Base-by-base conservation (phyloP, 345 rosid genomes). In the Aquilaria yunnanensis region DNA sequence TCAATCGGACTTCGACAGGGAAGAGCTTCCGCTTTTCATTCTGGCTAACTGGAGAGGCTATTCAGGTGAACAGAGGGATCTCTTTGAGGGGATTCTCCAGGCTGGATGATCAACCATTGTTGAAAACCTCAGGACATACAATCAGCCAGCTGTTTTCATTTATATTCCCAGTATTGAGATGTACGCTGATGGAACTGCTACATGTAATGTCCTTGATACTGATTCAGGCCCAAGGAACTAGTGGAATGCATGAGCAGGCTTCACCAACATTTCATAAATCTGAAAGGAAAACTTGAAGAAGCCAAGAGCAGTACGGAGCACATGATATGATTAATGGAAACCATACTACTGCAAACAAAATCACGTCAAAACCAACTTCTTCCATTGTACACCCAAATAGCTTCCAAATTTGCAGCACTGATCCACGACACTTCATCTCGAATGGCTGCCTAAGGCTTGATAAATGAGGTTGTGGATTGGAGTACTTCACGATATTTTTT, bases 31-130 rank as follows among this genome's bases (percentile, higher is more conserved):
- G 1, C 80, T 94, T 70, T 91, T 94, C 80, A 91, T 94, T 70
- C 85, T 94, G 49, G 99, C 97, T 37, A 94, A 94, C 72, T 94
- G 99, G 99, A 84, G 99, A 76, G 99, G 99, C 48, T 94, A 90
- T 80, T 94, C 99, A 2, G 99, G 99, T 53, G 99, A 97, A 51
- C 99, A 94, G 75, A 80, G 99, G 71, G 99, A 94, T 74, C 91
- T 94, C 56, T 94, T 94, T 48, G 99, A 94, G 83, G 99, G 99
- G 68, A 94, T 94, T 73, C 97, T 94, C 69, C 99, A 94, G 80
- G 99, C 97, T 9, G 99, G 99, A 16, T 16, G 23, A 49, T 91
- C 99, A 63, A 87, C 91, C 59, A 94, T 94, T 51, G 99, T 94
- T 31, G 97, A 94, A 82, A 94, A 94, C 72, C 91, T 94, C 60